Base-by-base conservation (phyloP, 441 rosid species). In the Erodium moschatum region DNA sequence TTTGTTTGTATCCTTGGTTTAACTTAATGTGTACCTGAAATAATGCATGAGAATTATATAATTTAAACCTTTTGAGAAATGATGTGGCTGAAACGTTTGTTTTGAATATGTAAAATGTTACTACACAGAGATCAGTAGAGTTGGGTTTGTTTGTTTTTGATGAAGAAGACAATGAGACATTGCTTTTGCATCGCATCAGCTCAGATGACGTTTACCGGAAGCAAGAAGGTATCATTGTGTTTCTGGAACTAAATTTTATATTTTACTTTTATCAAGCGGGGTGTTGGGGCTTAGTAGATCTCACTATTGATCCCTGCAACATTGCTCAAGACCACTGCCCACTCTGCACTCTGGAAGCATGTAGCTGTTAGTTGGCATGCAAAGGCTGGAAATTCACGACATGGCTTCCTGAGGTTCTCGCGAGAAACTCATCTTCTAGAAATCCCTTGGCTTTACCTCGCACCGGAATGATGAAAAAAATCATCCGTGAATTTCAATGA, bases 121-220 rank as follows among this genome's bases (percentile, higher is more conserved):
- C 78, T 13, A 20, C 75, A 78, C 90, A 95, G 99, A 85, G 96
- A 79, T 81, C 99, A 20, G 97, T 89, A 71, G 99, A 95, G 72
- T 78, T 85, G 70, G 91, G 85, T 46, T 82, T 95, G 81, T 89
- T 76, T 81, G 99, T 95, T 50, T 58, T 86, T 79, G 97, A 90
- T 82, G 97, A 91, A 77, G 97, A 95, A 73, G 99, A 92, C 75
- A 90, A 87, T 64, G 96, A 87, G 75, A 90, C 89, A 6, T 79
- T 95, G 73, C 99, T 95, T 78, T 76, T 82, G 79, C 99, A 95
- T 77, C 98, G 84, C 20, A 95, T 95, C 69, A 84, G 82, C 67
- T 79, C 90, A 7, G 98, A 92, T 75, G 96, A 90, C 73, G 90
- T 95, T 58, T 92, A 95, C 72, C 81, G 97, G 81, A 95, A 90